phyloP scores from a whole-genome alignment of 1,284 basidiomycete species.

The Chalciporus sp. region DNA sequence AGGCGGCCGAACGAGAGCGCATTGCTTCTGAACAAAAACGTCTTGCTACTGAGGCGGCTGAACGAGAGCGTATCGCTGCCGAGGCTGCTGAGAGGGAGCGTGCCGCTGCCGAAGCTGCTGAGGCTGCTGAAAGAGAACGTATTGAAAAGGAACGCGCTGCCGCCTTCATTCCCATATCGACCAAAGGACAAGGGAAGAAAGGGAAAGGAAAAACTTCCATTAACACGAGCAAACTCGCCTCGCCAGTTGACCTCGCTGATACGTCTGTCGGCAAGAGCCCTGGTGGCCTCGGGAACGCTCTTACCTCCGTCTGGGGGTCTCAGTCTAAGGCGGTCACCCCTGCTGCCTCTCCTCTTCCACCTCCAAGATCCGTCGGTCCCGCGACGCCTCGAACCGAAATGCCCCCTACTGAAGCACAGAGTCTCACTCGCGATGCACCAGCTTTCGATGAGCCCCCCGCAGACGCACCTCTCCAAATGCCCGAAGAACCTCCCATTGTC shows the following conservation, averaged over 20 bases:
- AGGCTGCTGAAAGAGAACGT: too few relatives aligned
- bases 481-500: neutral
- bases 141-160: constrained; percentile 15
- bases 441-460: neutral
- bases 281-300: constrained; percentile 21
- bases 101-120: neutral
- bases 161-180: neutral
- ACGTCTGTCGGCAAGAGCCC: constrained; percentile 34
- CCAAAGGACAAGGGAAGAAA: constrained; percentile 8
- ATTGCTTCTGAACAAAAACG: constrained; percentile 7
- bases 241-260: constrained; percentile 33
- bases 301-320: constrained; percentile 32
- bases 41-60: neutral
- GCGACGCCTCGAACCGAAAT: constrained; percentile 24
- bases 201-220: constrained; percentile 23
- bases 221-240: constrained; percentile 22
- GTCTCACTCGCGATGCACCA: constrained; percentile 8
- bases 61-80: neutral
- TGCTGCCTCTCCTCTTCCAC: constrained; percentile 28
- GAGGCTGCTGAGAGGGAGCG: neutral
- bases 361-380: constrained; percentile 22
- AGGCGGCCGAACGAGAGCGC: constrained; percentile 17
- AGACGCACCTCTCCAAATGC: neutral
- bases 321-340: constrained; percentile 33
- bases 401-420: constrained; percentile 10